Evolutionary conservation across 495 filamentous ascomycete genomes (phyloP), one percentile per base, ranked within the genome.

Genomic region (Penicillium bovifimosum): DNA sequence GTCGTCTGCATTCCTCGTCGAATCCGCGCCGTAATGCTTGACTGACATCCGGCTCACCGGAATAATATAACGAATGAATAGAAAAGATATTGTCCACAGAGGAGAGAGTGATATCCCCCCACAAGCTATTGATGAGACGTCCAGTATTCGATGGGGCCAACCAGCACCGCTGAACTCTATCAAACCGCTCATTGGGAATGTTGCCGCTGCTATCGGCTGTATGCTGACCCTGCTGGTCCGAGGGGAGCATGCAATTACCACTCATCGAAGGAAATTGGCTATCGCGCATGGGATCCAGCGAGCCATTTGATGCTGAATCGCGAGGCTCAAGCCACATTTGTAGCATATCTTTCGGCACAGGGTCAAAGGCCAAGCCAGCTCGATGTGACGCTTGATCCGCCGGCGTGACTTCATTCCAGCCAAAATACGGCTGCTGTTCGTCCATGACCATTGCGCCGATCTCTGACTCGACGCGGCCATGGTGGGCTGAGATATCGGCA

Each of bases 81-180:
- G 71, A 71, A 47, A 79, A 77, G 5, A 79, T 57, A 46, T 78
- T 80, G 20, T 77, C 73, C 24, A 68, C 50, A 3, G 68, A 62
- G 39, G 66, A 73, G 44, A 58, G 55, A n/a, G 67, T 70, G 42
- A 76, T 59, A 50, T 75, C 74, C 13, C 66, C 65, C 77, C 77
- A 80, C 2, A 80, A 49, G 16, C 58, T 71, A 36, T 76, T 77
- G 60, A 79, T 76, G 18, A 80, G 59, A 5, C 76, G 71, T 2
- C 72, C 68, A 2, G 68, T 66, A 38, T 72, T 74, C 2, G 68
- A 56, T 13, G 73, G 68, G 29, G 73, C 72, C 8, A 74, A 55
- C 77, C 77, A 80, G 54, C 67, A 77, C 35, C 71, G 69, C 53
- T 80, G 75, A 8, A 80, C 75, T 50, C 68, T 70, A 17, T 66